phyloP scores from a whole-genome alignment of 768 basidiomycete species.

The Podaxis sp. region DNA sequence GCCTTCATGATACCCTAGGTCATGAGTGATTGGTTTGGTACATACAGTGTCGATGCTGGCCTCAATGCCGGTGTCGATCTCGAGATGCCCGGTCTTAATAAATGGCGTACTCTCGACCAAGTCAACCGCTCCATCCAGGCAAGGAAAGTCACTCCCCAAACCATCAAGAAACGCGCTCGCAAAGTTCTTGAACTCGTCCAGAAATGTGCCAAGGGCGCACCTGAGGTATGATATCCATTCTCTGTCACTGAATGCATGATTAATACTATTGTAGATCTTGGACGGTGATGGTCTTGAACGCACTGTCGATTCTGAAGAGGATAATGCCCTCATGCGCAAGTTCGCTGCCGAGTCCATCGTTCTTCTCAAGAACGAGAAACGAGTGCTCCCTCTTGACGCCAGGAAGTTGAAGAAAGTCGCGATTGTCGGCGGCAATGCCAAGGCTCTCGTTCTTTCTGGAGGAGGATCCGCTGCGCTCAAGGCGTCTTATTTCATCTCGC shows the following conservation, averaged over 20 bases:
- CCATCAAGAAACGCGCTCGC: conserved; percentile 63
- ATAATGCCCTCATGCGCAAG: conserved; percentile 60
- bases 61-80: conserved; percentile 80
- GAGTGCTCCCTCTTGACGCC: conserved; percentile 51
- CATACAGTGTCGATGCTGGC: conserved; percentile 60
- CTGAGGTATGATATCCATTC: conserved; percentile 44
- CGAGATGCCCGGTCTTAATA: conserved; percentile 77
- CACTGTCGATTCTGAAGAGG: conserved; percentile 58
- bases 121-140: conserved; percentile 59
- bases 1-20: conserved; percentile 30
- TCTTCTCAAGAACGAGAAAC: conserved; percentile 66
- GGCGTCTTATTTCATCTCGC: conserved; percentile 72
- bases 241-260: not conserved
- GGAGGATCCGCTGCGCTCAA: conserved; percentile 75
- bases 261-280: conserved; percentile 42
- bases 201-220: conserved; percentile 62
- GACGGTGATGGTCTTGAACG: conserved; percentile 71
- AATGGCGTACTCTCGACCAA: conserved; percentile 71
- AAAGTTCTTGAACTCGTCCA: conserved; percentile 70
- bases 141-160: conserved; percentile 62
- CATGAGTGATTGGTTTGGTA: conserved; percentile 86
- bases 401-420: conserved; percentile 62
- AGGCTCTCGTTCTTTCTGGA: conserved; percentile 58
- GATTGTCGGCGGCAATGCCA: conserved; percentile 73
- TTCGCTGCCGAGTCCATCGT: conserved; percentile 74